Conservation (phyloP, 2,329 filamentous ascomycete genomes). For the Exserohilum rostratum region DNA sequence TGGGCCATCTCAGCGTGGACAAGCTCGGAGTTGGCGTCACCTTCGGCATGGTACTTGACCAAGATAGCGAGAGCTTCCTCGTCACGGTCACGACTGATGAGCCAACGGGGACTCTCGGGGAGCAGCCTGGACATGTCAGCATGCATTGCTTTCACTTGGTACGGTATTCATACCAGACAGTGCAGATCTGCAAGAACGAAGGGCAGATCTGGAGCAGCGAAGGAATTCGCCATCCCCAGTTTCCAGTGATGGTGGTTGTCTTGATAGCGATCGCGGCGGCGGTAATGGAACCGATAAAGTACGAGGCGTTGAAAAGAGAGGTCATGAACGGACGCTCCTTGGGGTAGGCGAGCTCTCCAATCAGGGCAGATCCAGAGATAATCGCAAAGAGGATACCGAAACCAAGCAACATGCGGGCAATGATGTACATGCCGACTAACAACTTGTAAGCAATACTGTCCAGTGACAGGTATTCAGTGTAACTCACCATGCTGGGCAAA, state of each 20-base stretch:
- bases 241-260: conserved; percentile 51
- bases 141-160: background rate
- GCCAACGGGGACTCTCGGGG: conserved; percentile 54
- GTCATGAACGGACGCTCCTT: conserved; percentile 66
- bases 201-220: conserved; percentile 58
- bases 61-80: conserved; percentile 50
- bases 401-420: conserved; percentile 65
- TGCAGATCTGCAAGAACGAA: conserved; percentile 52
- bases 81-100: conserved; percentile 59
- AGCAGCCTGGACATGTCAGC: conserved; percentile 33
- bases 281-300: conserved; percentile 60
- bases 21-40: conserved; percentile 44
- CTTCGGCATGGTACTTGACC: conserved; percentile 53
- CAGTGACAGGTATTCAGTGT: background rate
- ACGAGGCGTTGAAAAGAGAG: conserved; percentile 66
- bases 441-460: conserved; percentile 4
- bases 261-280: conserved; percentile 58
- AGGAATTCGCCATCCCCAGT: conserved; percentile 60
- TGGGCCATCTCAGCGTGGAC: conserved; percentile 65
- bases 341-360: conserved; percentile 66
- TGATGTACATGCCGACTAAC: conserved; percentile 63
- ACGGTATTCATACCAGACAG: conserved; percentile 36
- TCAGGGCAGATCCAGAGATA: conserved; percentile 62
- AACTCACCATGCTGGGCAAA: conserved; percentile 46
- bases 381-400: conserved; percentile 67